phyloP scores from a whole-genome alignment of 73 alveolate species.

The Urostyla sp. region DNA sequence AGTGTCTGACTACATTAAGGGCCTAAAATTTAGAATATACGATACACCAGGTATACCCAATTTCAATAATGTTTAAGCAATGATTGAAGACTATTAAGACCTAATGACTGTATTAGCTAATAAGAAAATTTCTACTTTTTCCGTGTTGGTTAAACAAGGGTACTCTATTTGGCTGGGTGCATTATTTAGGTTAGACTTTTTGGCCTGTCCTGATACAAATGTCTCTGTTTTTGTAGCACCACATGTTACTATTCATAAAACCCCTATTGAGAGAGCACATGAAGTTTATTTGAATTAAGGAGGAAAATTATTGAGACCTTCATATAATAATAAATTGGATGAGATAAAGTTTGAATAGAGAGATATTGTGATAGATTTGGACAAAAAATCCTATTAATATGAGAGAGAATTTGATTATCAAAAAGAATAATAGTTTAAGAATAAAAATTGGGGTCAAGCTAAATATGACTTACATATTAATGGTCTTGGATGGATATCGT shows the following conservation, averaged over 20 bases:
- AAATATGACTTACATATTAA: constrained; percentile 64
- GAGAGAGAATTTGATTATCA: too few relatives aligned
- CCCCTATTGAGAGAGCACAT: constrained; percentile 53
- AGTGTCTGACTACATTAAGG: constrained; percentile 50
- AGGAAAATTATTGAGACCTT: constrained; percentile 67
- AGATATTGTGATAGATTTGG: constrained; percentile 56
- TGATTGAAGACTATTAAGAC: constrained; percentile 55
- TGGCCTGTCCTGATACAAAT: constrained; percentile 66
- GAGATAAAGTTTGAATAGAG: constrained; percentile 39
- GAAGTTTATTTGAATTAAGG: constrained; percentile 67
- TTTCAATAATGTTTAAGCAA: constrained; percentile 37
- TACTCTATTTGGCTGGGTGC: constrained; percentile 72
- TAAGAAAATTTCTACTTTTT: constrained; percentile 41
- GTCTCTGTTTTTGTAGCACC: constrained; percentile 66
- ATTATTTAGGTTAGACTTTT: constrained; percentile 66
- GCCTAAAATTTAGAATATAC: constrained; percentile 45
- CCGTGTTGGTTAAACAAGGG: constrained; percentile 15
- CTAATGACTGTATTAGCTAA: constrained; percentile 47
- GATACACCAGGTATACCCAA: constrained; percentile 84
- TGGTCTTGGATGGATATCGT: constrained; percentile 77
- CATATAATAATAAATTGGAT: constrained; percentile 53
- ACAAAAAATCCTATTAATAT: too few relatives aligned
- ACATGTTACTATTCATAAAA: constrained; percentile 70
- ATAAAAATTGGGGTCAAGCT: constrained; percentile 51
- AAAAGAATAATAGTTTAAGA: too few relatives aligned